Evolutionary conservation across 192 early-diverging fungal genomes (phyloP), one percentile per base, ranked within the genome.

Genomic region (Mortierella alpina): DNA sequence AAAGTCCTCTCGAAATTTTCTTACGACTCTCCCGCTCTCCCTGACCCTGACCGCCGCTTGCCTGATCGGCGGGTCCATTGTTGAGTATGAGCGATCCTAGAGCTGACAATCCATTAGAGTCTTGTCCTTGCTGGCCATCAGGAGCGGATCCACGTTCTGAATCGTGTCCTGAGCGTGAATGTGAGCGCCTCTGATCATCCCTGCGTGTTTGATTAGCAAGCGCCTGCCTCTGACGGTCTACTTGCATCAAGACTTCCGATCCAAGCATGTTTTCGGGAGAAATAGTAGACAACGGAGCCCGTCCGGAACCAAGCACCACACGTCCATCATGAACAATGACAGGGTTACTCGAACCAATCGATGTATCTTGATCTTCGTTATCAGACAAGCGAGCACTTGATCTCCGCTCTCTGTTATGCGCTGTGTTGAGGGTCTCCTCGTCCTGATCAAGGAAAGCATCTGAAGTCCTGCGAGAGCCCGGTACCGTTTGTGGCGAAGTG

Each of bases 201-300:
- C 40, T 77, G n/a, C 15, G 50, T 39, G 47, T 50, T n/a, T 46
- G 22, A 52, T 72, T 50, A 9, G 48, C 53, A 20, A n/a, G 11
- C 7, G 50, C 66, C 17, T 68, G 73, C 17, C 73, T 50, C 18
- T 75, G 46, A 12, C 63, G 57, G 62, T 79, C 76, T 40, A 79
- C 76, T 20, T 72, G 52, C 69, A 72, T 79, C 59, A 79, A 42
- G 1, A 79, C 51, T 41, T 79, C 57, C 17, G 76, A 79, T 50
- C 76, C 76, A 10, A 79, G 51, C 15, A 66, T 49, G 42, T 79
- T 79, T 40, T 46, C 18, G 1, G 76, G 76, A 0, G 69, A 47
- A 6, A 79, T 9, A 17, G 64, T 67, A 18, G 76, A 79, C 8
- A 79, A 45, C 2, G 76, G 76, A 5, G 69, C 76, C 5, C 59